Evolutionary conservation across 1,139 yeast genomes (phyloP).

Genomic region (Petasospora rhodanensis): DNA sequence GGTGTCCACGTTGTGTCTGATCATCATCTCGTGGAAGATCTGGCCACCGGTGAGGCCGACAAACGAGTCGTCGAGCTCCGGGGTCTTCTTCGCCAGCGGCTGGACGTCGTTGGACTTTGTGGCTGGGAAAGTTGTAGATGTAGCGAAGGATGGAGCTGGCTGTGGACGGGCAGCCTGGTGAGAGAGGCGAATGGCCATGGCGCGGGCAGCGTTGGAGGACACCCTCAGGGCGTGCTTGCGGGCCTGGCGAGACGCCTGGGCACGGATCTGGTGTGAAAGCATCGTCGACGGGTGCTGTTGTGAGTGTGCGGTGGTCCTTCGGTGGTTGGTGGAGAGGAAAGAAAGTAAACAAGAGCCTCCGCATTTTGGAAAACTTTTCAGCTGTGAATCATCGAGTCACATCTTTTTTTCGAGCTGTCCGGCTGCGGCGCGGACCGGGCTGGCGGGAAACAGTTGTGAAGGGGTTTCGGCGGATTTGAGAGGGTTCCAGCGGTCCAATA

Average conservation of each 20-base stretch:
- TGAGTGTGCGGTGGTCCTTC: too few species aligned
- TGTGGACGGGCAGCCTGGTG: slow-evolving; percentile 21
- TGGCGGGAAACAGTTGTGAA: not conserved
- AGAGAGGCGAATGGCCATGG: slow-evolving; percentile 11
- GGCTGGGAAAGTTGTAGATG: slow-evolving; percentile 13
- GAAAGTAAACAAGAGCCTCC: slow-evolving; percentile 1
- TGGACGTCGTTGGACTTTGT: slow-evolving; percentile 5
- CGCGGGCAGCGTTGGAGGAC: slow-evolving; percentile 7
- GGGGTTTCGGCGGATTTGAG: too few species aligned
- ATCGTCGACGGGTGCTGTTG: slow-evolving; percentile 1
- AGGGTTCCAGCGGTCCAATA: too few species aligned
- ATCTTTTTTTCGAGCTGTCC: too few species aligned
- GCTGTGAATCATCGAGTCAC: not conserved
- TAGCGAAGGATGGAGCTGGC: slow-evolving; percentile 26
- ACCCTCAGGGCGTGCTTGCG: slow-evolving; percentile 8
- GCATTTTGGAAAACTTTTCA: slow-evolving; percentile 6
- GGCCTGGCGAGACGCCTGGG: slow-evolving; percentile 12
- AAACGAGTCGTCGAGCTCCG: slow-evolving; percentile 71
- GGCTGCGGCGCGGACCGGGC: slow-evolving; percentile 3
- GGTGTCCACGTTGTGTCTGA: slow-evolving; percentile 91
- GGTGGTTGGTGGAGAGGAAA: too few species aligned
- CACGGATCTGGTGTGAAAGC: slow-evolving; percentile 14
- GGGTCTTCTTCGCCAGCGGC: slow-evolving; percentile 10
- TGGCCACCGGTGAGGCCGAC: slow-evolving; percentile 97
- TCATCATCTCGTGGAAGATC: slow-evolving; percentile 98